phyloP scores from a whole-genome alignment of 176 grass and related monocot genomes.

The Phyllostachys edulis region DNA sequence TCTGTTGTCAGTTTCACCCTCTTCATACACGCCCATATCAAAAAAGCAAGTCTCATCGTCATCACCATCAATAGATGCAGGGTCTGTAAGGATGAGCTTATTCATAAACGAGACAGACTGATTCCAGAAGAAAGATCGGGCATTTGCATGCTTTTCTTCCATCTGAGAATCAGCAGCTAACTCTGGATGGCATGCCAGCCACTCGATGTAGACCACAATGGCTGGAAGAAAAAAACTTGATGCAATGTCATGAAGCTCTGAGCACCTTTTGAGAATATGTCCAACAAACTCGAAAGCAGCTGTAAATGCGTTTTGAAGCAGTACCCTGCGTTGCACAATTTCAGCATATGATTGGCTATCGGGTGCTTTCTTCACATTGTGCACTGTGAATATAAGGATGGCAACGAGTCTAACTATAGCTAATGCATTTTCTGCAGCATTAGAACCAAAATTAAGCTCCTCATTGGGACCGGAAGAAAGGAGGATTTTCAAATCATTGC shows the following conservation, averaged over 20 bases:
- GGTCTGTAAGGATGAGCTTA: slow-evolving; percentile 60
- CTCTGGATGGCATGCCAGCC: slow-evolving; percentile 80
- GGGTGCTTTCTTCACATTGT: slow-evolving; percentile 70
- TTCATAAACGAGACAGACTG: slow-evolving; percentile 82
- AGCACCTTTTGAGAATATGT: slow-evolving; percentile 69
- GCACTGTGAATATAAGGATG: slow-evolving; percentile 92
- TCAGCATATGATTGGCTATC: slow-evolving; percentile 77
- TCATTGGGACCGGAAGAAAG: slow-evolving; percentile 80
- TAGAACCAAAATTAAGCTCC: slow-evolving; percentile 67
- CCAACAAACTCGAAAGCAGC: slow-evolving; percentile 80
- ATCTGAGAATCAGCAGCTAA: slow-evolving; percentile 56
- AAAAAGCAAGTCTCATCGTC: slow-evolving; percentile 78
- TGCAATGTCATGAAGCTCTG: slow-evolving; percentile 57
- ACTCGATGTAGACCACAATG: slow-evolving; percentile 83
- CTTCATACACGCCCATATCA: slow-evolving; percentile 74
- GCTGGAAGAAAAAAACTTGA: slow-evolving; percentile 76
- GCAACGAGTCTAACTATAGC: slow-evolving; percentile 54
- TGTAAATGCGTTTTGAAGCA: slow-evolving; percentile 80
- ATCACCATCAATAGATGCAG: slow-evolving; percentile 58
- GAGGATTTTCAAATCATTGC: slow-evolving; percentile 65
- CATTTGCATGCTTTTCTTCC: slow-evolving; percentile 72
- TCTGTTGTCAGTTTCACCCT: slow-evolving; percentile 76
- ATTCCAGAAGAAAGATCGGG: slow-evolving; percentile 86
- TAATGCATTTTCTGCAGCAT: slow-evolving; percentile 74
- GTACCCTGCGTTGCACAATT: slow-evolving; percentile 72